Percentiles rank a stretch among this genome's conserved stretches.
phyloP scores from a whole-genome alignment of 73 alveolate species.

The Paramecium pentaurelia region DNA sequence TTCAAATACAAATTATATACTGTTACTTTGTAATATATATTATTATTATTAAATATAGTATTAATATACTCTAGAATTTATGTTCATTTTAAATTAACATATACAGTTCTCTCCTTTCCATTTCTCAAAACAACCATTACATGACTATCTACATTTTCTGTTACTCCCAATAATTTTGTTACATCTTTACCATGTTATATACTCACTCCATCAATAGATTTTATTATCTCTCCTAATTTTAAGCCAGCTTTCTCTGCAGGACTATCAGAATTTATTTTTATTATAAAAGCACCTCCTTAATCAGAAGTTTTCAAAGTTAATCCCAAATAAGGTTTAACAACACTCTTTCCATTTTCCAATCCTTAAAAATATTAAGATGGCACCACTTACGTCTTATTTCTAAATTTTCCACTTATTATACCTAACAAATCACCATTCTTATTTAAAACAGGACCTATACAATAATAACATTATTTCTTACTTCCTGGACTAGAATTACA shows the following conservation, averaged over 20 bases:
- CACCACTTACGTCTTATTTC: neutral
- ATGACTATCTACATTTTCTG: neutral
- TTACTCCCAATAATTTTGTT: slow-evolving; percentile 21
- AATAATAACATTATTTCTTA: neutral
- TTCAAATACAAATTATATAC: slow-evolving; percentile 21
- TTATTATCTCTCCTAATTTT: slow-evolving; percentile 56
- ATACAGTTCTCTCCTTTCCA: neutral
- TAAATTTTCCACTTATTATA: neutral
- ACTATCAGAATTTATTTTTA: slow-evolving; percentile 55
- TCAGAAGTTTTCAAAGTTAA: slow-evolving; percentile 41
- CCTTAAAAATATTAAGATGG: neutral
- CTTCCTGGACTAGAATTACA: slow-evolving; percentile 23
- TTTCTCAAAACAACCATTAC: neutral
- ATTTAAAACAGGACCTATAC: slow-evolving; percentile 1
- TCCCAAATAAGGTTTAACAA: slow-evolving; percentile 18
- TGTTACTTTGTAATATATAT: neutral
- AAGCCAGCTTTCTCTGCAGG: slow-evolving; percentile 61
- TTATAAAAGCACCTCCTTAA: slow-evolving; percentile 58
- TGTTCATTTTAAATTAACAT: neutral
- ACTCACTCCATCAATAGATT: slow-evolving; percentile 20
- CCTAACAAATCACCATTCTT: neutral
- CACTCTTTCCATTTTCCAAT: neutral
- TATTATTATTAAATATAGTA: neutral
- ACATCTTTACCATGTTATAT: slow-evolving; percentile 54
- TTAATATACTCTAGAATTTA: neutral